Evolutionary conservation across 2,329 filamentous ascomycete species (phyloP), one percentile per base, ranked within the genome.

Genomic region (Xylaria arbuscula): DNA sequence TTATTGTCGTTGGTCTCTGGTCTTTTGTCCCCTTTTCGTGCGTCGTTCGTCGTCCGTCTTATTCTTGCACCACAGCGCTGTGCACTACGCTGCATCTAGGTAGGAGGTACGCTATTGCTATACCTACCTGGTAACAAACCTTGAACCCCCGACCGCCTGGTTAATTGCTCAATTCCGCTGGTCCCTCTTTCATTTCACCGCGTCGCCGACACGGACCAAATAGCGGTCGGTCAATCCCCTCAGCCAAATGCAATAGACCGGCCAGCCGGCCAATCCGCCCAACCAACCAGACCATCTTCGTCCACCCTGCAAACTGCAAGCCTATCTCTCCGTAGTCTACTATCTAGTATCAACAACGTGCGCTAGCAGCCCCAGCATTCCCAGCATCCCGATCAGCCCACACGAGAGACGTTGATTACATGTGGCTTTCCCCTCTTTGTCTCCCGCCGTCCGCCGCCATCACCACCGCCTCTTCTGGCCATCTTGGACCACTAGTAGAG

Each of bases 361-460:
- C 28, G 28, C 28, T 28, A 28, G 28, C 28, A 28, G 28, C 28
- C 28, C 28, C 28, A 28, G 6, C 28, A 36, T 32, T 36, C 24
- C 51, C 53, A 45, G 32, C 32, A 64, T 58, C n/a, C 62, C 63
- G 11, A 40, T 64, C 69, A 62, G 36, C 63, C 69, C 42, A 45
- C 64, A 69, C 50, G 56, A 62, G 63, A 56, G 60, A 56, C 63
- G 55, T 53, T 54, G 59, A 45, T 45, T 69, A 28, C 28, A 28
- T 28, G 28, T 28, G 47, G 45, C 15, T 22, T 64, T 50, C 69
- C 69, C 69, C 64, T 67, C 66, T 67, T 69, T 69, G 57, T 65
- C 69, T 63, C 62, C 61, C 58, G 59, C 64, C 50, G 54, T 11
- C 59, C 62, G 45, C 36, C 17, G 4, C 51, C 22, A 48, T 32